Percentiles rank a stretch among this genome's conserved stretches.
Conservation (phyloP, 208 protist species). For the Leishmania mexicana region DNA sequence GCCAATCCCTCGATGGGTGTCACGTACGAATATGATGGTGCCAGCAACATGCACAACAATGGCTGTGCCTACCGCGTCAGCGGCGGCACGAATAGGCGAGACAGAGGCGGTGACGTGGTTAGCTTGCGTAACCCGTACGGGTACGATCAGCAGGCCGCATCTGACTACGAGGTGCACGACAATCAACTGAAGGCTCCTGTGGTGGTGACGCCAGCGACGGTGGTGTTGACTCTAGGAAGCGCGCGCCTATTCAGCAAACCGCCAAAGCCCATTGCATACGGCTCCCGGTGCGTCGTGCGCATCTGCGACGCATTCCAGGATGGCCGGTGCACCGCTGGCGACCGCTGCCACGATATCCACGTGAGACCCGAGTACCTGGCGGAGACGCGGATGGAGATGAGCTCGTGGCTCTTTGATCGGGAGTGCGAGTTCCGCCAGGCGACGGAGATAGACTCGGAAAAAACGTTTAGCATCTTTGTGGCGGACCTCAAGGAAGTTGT, state of each 20-base stretch:
- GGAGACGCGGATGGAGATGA: conserved; percentile 53
- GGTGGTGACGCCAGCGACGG: conserved; percentile 40
- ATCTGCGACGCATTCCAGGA: conserved; percentile 73
- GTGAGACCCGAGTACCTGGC: conserved; percentile 59
- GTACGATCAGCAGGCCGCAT: conserved; percentile 11
- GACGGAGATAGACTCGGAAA: conserved; percentile 30
- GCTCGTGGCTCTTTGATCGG: conserved; percentile 51
- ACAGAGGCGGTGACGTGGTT: not conserved
- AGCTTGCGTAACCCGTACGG: conserved; percentile 2
- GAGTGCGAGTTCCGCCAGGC: conserved; percentile 71
- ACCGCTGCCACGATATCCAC: conserved; percentile 67
- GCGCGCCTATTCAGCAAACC: conserved; percentile 52
- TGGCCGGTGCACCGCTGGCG: conserved; percentile 42
- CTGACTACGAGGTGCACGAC: conserved; percentile 71
- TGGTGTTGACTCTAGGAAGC: conserved; percentile 60
- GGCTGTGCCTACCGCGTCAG: conserved; percentile 1
- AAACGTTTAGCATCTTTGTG: conserved; percentile 75
- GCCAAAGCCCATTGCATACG: conserved; percentile 36
- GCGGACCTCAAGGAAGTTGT: conserved; percentile 85
- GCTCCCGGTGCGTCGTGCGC: conserved; percentile 45
- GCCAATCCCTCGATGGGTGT: conserved; percentile 13
- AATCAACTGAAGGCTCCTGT: conserved; percentile 74
- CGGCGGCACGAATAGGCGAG: conserved; percentile 5
- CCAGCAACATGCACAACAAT: not conserved
- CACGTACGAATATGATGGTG: conserved; percentile 20